Evolutionary conservation across 2,329 filamentous ascomycete species (phyloP).

Genomic region (Colletotrichum orchidophilum): DNA sequence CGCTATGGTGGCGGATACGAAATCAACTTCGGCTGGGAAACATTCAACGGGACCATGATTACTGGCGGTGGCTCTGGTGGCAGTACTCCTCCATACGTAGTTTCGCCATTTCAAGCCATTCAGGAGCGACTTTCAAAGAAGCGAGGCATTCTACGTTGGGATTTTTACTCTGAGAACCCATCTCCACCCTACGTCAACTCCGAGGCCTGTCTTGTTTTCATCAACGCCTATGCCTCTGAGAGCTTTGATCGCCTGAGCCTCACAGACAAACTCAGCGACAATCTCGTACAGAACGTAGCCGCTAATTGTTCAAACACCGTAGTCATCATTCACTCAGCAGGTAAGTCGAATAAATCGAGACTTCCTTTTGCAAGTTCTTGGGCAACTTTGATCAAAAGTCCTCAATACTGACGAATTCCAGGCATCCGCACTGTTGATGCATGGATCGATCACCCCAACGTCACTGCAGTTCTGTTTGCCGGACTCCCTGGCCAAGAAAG

Average conservation of each 20-base stretch:
- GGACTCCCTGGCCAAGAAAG: conserved; percentile 73
- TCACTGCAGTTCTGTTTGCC: conserved; percentile 71
- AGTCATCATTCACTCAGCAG: conserved; percentile 72
- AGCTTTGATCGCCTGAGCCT: conserved; percentile 71
- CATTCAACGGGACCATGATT: conserved; percentile 56
- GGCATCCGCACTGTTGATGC: conserved; percentile 64
- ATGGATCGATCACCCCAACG: conserved; percentile 70
- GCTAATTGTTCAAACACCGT: conserved; percentile 68
- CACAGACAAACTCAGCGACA: conserved; percentile 72
- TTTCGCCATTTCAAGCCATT: conserved; percentile 62
- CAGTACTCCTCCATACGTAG: conserved; percentile 36
- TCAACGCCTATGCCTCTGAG: conserved; percentile 77
- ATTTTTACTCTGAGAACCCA: conserved; percentile 60
- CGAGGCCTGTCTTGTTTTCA: conserved; percentile 75
- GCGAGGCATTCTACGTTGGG: conserved; percentile 60
- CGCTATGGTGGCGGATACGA: conserved; percentile 55
- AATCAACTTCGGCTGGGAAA: conserved; percentile 41
- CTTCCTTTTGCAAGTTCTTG: conserved; percentile 36
- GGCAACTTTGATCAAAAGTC: no score
- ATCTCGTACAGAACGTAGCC: conserved; percentile 66
- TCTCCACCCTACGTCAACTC: conserved; percentile 53
- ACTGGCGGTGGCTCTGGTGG: conserved; percentile 43
- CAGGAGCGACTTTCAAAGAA: conserved; percentile 62
- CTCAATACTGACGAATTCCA: background rate
- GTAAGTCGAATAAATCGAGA: background rate